Conservation (phyloP, 75 land plant genomes). For the Pinus tabuliformis region DNA sequence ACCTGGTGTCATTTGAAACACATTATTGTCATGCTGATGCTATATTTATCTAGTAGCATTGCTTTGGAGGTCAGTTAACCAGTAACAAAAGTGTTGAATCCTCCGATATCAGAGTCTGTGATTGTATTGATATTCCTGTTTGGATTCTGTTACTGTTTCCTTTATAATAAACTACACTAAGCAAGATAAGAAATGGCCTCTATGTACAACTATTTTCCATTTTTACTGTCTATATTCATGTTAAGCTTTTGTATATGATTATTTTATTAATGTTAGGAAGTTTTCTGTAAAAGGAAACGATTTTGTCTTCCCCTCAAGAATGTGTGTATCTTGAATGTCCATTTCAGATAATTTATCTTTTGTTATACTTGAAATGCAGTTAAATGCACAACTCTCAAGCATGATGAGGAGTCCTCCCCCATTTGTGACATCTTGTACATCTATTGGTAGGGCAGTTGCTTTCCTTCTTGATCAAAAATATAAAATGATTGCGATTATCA, state of each 20-base stretch:
- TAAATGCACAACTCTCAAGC: slow-evolving; percentile 48
- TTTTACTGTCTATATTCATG: not conserved
- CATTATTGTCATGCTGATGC: too few relatives aligned
- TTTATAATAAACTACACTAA: not conserved
- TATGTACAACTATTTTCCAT: not conserved
- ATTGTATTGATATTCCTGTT: not conserved
- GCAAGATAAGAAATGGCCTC: not conserved
- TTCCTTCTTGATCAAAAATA: slow-evolving; percentile 50
- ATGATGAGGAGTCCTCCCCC: slow-evolving; percentile 75
- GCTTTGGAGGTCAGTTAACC: too few relatives aligned
- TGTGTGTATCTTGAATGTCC: not conserved
- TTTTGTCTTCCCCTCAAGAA: not conserved
- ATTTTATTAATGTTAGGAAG: not conserved
- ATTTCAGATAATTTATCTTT: not conserved
- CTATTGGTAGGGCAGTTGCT: slow-evolving; percentile 50
- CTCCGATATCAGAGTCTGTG: not conserved
- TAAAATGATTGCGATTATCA: slow-evolving; percentile 50
- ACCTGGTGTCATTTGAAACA: too few relatives aligned
- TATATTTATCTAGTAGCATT: too few relatives aligned
- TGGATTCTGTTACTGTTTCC: too few relatives aligned
- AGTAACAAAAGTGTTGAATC: not conserved
- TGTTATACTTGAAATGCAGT: slow-evolving; percentile 32
- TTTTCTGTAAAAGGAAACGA: not conserved
- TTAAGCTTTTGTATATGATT: not conserved
- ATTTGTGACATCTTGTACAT: slow-evolving; percentile 44